Conservation (phyloP, 495 filamentous ascomycete genomes). For the Lasiosphaeriaceae sp. region DNA sequence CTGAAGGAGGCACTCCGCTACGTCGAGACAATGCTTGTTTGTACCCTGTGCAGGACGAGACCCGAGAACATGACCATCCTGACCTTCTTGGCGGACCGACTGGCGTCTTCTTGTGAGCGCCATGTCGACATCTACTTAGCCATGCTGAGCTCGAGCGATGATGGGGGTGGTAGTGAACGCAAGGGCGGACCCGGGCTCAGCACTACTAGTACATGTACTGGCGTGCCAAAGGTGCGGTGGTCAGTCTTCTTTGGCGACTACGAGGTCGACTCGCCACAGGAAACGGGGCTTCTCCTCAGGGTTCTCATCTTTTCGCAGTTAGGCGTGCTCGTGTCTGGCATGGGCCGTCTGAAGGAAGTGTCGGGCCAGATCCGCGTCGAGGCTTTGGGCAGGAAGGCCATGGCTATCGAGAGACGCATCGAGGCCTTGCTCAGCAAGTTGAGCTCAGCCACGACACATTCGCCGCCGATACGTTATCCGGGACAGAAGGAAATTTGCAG, state of each 20-base stretch:
- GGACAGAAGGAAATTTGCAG: no score
- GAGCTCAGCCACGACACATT: no score
- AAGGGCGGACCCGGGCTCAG: background rate
- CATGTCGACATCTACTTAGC: constrained; percentile 2
- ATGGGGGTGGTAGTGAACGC: no score
- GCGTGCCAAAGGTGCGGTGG: background rate
- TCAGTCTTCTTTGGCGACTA: constrained; percentile 10
- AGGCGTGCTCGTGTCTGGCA: background rate
- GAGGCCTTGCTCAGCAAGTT: no score
- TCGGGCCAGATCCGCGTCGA: no score
- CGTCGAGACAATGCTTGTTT: constrained; percentile 10
- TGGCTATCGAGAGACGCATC: no score
- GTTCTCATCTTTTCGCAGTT: constrained; percentile 11
- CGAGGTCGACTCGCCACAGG: constrained; percentile 11
- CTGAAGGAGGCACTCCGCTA: constrained; percentile 12
- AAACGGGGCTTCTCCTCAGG: constrained; percentile 5
- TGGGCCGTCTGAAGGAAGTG: constrained; percentile 6
- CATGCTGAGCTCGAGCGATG: background rate
- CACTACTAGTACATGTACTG: no score
- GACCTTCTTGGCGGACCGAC: constrained; percentile 10
- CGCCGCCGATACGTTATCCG: no score
- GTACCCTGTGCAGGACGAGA: constrained; percentile 3
- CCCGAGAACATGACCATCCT: constrained; percentile 16
- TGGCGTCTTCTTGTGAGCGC: constrained; percentile 8
- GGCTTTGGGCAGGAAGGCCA: no score